phyloP scores from a whole-genome alignment of 2,329 filamentous ascomycete species.

The Hypocreales sp. region DNA sequence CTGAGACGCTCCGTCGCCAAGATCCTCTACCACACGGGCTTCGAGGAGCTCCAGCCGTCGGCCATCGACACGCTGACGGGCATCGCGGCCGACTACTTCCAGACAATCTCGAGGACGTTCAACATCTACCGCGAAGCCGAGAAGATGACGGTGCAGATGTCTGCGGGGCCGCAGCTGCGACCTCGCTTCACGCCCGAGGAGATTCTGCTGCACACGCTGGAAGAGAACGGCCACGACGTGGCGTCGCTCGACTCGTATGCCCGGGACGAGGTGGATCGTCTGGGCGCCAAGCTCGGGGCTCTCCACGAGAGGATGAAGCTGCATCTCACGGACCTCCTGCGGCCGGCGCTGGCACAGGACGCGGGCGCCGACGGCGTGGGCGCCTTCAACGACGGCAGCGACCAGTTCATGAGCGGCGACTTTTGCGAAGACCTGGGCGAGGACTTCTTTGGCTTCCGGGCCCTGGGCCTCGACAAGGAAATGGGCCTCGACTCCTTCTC shows the following conservation, averaged over 20 bases:
- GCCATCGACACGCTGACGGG: slow-evolving; percentile 84
- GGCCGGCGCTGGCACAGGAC: slow-evolving; percentile 66
- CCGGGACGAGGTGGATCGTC: slow-evolving; percentile 82
- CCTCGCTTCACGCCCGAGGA: slow-evolving; percentile 71
- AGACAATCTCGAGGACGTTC: slow-evolving; percentile 65
- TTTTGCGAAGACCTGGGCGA: slow-evolving; percentile 96
- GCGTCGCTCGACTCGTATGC: slow-evolving; percentile 73
- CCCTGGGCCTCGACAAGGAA: slow-evolving; percentile 81
- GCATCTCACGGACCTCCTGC: slow-evolving; percentile 82
- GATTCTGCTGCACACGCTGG: slow-evolving; percentile 69
- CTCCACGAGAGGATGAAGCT: slow-evolving; percentile 93
- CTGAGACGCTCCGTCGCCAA: slow-evolving; percentile 85
- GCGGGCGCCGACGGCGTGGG: slow-evolving; percentile 70
- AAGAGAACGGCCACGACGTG: slow-evolving; percentile 71
- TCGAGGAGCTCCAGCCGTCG: slow-evolving; percentile 92
- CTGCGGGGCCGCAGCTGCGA: slow-evolving; percentile 30
- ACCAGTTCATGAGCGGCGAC: slow-evolving; percentile 91
- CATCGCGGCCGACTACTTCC: slow-evolving; percentile 77
- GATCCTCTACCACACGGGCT: slow-evolving; percentile 89
- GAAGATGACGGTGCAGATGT: slow-evolving; percentile 43
- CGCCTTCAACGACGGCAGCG: slow-evolving; percentile 90
- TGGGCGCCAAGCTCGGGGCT: slow-evolving; percentile 60
- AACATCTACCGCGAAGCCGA: slow-evolving; percentile 74
- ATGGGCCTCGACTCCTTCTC: slow-evolving; percentile 77
- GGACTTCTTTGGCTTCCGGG: slow-evolving; percentile 98